Evolutionary conservation across 2,329 filamentous ascomycete species (phyloP).

Genomic region (Escovopsis weberi): DNA sequence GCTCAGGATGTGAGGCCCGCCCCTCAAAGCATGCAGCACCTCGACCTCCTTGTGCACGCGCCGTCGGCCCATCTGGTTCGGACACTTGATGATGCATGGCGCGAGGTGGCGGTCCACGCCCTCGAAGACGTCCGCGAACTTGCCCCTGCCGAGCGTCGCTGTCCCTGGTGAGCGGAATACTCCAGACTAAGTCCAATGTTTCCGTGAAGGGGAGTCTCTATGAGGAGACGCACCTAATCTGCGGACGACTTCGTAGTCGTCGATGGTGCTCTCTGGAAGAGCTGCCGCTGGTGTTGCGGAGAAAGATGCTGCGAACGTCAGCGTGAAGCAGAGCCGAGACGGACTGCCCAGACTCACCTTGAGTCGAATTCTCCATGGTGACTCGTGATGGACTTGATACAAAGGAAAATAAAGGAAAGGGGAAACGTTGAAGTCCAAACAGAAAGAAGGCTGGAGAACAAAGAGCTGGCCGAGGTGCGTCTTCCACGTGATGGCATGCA

Average conservation of each 20-base stretch:
- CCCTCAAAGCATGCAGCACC: constrained; percentile 93
- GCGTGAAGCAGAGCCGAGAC: too few relatives aligned
- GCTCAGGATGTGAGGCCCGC: constrained; percentile 91
- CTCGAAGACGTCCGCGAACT: constrained; percentile 98
- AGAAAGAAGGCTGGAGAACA: too few relatives aligned
- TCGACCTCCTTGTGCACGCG: constrained; percentile 99
- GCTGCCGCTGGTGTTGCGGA: too few relatives aligned
- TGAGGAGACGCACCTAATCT: constrained; percentile 67
- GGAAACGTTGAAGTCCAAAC: too few relatives aligned
- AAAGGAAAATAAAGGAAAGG: too few relatives aligned
- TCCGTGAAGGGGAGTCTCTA: not conserved
- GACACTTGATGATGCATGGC: constrained; percentile 98
- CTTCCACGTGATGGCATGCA: too few relatives aligned
- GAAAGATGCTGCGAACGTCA: too few relatives aligned
- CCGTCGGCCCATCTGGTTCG: constrained; percentile 99
- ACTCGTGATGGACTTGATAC: too few relatives aligned
- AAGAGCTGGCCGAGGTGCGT: too few relatives aligned
- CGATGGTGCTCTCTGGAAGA: constrained; percentile 55
- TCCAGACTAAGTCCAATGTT: not conserved
- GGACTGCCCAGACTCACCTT: too few relatives aligned
- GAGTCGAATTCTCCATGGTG: too few relatives aligned
- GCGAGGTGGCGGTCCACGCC: constrained; percentile 99
- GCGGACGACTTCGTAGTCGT: constrained; percentile 97
- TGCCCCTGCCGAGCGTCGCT: constrained; percentile 54
- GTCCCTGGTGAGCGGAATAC: not conserved